Base-by-base conservation (phyloP, 768 basidiomycete species). In the Rhodosporidiobolus odoratus region DNA sequence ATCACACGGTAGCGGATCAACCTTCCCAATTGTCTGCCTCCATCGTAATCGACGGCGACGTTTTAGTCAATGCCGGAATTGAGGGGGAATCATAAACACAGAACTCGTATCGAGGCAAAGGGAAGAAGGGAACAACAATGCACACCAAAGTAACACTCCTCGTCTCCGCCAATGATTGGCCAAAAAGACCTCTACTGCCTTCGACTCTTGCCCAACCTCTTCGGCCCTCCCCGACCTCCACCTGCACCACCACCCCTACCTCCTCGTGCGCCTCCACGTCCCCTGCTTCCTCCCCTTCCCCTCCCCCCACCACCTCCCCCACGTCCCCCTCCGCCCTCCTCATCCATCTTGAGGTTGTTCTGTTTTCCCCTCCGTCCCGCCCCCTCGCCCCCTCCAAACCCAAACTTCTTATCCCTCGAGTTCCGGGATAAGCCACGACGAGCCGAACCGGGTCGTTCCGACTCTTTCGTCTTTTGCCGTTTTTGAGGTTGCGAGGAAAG, bases 351-450 rank as follows among this genome's bases (percentile, higher is more conserved):
- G 13, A 54, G 47, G 48, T 71, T 71, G 76, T 43, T 78, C 75
- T 56, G 75, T 58, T 32, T 78, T 64, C 32, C 77, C 68, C 35
- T 75, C 54, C 35, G 76, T 63, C 10, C 78, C 69, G n/a, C n/a
- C n/a, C n/a, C n/a, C n/a, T n/a, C n/a, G n/a, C 32, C 78, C 40
- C 62, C 78, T 9, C 70, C 70, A 32, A 67, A 89, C 17, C 91
- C 90, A 77, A 85, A 94, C 79, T 94, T 94, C 76, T 85, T 79
- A 79, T 95, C 88, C 52, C 92, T 85, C 19, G 82, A 84, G 27
- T 82, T 78, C 23, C 91, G 87, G 54, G 85, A 83, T 69, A 90
- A 71, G 30, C 79, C 81, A 40, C 74, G 71, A 27, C 67, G 72
- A n/a, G 71, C 58, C 2, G 68, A 68, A 3, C 73, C 68, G 13